Base-by-base conservation (phyloP, 2,329 filamentous ascomycete genomes). In the Chaetothyriales sp. region DNA sequence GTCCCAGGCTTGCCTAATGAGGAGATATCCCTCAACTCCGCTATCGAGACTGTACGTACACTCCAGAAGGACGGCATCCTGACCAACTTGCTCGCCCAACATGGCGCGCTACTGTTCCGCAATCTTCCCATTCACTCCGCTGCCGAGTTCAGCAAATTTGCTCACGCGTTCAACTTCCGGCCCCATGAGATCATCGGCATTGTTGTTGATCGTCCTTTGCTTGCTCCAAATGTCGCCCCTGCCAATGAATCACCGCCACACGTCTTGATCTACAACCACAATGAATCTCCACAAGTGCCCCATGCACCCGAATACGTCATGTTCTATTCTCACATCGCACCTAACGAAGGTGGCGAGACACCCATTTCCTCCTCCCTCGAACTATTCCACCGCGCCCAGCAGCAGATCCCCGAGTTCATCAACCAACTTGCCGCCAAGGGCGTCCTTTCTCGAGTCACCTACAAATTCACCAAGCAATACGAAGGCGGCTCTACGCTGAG, bases 151-250 rank as follows among this genome's bases (percentile, higher is more conserved):
- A 73, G 69, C 62, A 66, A 62, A 53, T 75, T 76, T 56, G 70
- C 71, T 0, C 73, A 75, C 52, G 70, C 72, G 0, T 76, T 76
- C 56, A 71, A 71, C 0, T 73, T 67, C 54, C 63, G 57, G 1
- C 71, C 72, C 1, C 73, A 76, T 49, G 73, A 75, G 55, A 74
- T 74, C 51, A 76, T 76, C 47, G 73, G 73, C 0, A 75, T 74
- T 45, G 71, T 74, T 0, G 71, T 75, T 5, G 63, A 73, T 46
- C 61, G 73, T 44, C 72, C 72, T 0, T 43, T 68, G 2, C 64
- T 72, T 2, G 70, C 70, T 2, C 67, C 67, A 4, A 73, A 72
- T 51, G 69, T 73, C 1, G 69, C 69, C 1, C 72, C 73, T 0
- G 73, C 73, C 3, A 76, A 74, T 51, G 71, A 75, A 58, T 66